Base-by-base conservation (phyloP, 2,329 filamentous ascomycete genomes). In the Acrocalymma vagum region DNA sequence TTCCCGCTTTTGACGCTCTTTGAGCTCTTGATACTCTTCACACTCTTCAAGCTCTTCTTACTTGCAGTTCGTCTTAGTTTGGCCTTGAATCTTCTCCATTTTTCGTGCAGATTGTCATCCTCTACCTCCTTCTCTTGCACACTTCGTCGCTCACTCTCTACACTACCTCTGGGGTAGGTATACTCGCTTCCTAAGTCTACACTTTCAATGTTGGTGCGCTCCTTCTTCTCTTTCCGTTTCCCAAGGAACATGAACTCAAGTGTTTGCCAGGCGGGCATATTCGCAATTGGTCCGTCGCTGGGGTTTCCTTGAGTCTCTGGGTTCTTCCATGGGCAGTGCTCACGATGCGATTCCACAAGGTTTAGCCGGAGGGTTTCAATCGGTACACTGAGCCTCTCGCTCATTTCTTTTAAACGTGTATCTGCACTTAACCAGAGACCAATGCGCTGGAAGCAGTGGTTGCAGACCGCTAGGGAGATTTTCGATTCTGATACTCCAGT, bases 371-470 rank as follows among this genome's bases (percentile, higher is more conserved):
- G 58, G 3, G 49, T 49, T 21, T 55, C 55, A 6, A 67, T 47
- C 3, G 64, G 53, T 0, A 65, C 55, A 10, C 58, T 42, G 8
- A 69, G 59, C 20, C 65, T 70, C 32, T 53, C 41, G 47, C 57
- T 62, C 59, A 66, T 69, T 26, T 66, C 60, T 25, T 60, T 55
- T n/a, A 67, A 39, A 6, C 61, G 58, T 6, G 55, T 40, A 25
- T 58, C 55, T 1, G 55, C 53, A 67, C 95, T 97, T 76, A 99
- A 87, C 94, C 94, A 99, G 2, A 99, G 78, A 0, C 94, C 94
- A 0, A 97, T 77, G 2, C 92, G 84, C 44, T 94, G 85, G 61
- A 95, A 88, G 65, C 94, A 99, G 14, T 90, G 88, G 43, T 86
- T 81, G 68, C 94, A 99, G 4, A 84, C 85, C 5, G 88, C 85